These are phyloP conservation scores for Leccinum pachyderme DNA, from an alignment of 1,284 basidiomycete genomes.

Conservation along the genomic window DNA sequence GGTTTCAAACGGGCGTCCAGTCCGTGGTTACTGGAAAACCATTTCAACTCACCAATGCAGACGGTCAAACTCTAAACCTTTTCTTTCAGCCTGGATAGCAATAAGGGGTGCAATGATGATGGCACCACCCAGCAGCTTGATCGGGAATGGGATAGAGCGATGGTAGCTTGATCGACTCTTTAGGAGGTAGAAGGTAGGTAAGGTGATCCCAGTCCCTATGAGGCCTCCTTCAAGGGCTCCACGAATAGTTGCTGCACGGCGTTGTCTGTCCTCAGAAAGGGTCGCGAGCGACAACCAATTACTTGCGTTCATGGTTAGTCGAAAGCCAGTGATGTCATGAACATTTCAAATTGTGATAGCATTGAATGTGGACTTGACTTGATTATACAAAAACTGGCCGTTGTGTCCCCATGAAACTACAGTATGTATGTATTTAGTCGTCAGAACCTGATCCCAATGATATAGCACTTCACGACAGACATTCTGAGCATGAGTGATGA, in stretches of 20 bases:
- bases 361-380: not conserved
- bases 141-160: constrained; percentile 64
- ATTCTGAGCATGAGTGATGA: not conserved
- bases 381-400: constrained; percentile 1
- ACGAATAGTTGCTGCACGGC: constrained; percentile 52
- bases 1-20: not conserved
- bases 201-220: constrained; percentile 48
- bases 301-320: constrained; percentile 24
- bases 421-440: constrained; percentile 10
- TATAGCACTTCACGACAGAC: constrained; percentile 10
- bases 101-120: constrained; percentile 68
- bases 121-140: constrained; percentile 75
- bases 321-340: not conserved
- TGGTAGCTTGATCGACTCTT: constrained; percentile 61
- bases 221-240: constrained; percentile 67
- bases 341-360: not conserved
- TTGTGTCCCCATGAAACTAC: not conserved
- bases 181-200: constrained; percentile 60
- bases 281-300: not conserved
- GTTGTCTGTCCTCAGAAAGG: constrained; percentile 42
- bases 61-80: constrained; percentile 70
- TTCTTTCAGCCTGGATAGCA: constrained; percentile 77
- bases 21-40: not conserved
- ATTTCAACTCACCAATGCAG: constrained; percentile 57
- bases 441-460: constrained; percentile 4